Conservation (phyloP, 306 rosid species). For the Alnus rubra region DNA sequence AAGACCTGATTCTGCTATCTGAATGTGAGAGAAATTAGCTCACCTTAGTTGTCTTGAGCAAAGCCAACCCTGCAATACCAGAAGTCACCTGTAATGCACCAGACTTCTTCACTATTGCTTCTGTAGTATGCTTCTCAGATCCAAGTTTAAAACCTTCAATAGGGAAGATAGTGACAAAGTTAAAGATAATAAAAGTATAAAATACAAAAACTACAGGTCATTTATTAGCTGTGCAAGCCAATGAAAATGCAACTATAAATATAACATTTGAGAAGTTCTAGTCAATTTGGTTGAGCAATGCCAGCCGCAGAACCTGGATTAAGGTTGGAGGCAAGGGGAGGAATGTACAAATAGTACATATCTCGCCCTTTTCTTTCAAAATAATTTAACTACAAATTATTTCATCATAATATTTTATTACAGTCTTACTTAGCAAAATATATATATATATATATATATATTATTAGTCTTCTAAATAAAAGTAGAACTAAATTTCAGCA, state of each 20-base stretch:
- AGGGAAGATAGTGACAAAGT: constrained; percentile 4
- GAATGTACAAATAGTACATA: neutral
- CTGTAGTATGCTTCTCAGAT: constrained; percentile 81
- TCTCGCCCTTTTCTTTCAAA: neutral
- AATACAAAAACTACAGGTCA: constrained; percentile 12
- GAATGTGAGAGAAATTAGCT: constrained; percentile 15
- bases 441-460: too few relatives aligned
- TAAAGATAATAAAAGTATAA: constrained; percentile 3
- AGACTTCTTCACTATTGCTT: constrained; percentile 62
- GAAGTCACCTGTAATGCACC: constrained; percentile 70
- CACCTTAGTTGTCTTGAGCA: constrained; percentile 88
- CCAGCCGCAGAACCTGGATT: neutral
- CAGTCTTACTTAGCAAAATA: too few relatives aligned
- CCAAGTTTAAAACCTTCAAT: constrained; percentile 91
- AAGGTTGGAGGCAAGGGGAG: neutral
- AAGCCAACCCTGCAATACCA: constrained; percentile 78
- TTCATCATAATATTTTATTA: neutral
- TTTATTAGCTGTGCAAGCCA: neutral
- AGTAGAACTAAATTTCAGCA: neutral
- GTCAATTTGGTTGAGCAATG: neutral
- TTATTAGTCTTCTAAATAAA: neutral
- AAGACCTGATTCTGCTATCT: neutral
- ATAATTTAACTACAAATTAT: neutral
- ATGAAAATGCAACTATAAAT: neutral
- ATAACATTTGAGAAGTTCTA: neutral